Percentiles rank a stretch among this genome's conserved stretches.
Evolutionary conservation across 768 basidiomycete species (phyloP).

Genomic region (Tremella mesenterica): DNA sequence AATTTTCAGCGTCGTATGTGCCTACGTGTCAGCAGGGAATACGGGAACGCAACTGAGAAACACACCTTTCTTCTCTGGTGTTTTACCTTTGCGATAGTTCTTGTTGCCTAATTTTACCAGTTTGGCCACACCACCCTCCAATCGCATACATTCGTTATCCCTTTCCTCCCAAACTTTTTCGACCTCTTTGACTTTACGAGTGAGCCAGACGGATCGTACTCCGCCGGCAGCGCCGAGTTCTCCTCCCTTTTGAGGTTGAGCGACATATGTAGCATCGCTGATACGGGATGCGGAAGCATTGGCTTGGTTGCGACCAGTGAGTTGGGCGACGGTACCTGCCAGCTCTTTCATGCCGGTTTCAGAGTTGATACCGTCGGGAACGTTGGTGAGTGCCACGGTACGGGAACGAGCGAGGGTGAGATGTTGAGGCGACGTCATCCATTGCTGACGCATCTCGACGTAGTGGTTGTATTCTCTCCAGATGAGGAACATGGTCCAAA

Average conservation of each 20-base stretch:
- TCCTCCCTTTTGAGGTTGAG: not conserved
- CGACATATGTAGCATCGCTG: constrained; percentile 4
- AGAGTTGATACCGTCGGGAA: constrained; percentile 39
- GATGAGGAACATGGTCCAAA: constrained; percentile 41
- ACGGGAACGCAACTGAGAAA: not conserved
- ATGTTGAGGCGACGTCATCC: constrained; percentile 42
- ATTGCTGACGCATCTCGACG: constrained; percentile 39
- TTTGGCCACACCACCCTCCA: constrained; percentile 43
- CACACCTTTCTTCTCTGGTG: constrained; percentile 39
- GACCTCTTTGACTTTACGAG: constrained; percentile 38
- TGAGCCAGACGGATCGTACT: constrained; percentile 41
- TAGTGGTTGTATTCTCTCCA: constrained; percentile 43
- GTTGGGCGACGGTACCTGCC: constrained; percentile 21
- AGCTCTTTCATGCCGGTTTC: constrained; percentile 34
- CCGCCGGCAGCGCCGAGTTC: constrained; percentile 22
- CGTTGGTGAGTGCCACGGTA: constrained; percentile 39
- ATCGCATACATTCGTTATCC: constrained; percentile 38
- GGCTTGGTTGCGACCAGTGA: constrained; percentile 13
- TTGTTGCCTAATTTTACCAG: constrained; percentile 41
- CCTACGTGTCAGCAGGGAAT: constrained; percentile 7
- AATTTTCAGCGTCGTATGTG: constrained; percentile 27
- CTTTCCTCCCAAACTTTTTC: constrained; percentile 43
- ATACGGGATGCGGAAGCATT: constrained; percentile 2
- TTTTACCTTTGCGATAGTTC: constrained; percentile 44
- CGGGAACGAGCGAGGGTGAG: constrained; percentile 37